Base-by-base conservation (phyloP, 139 green algal species). In the Diplosphaera chodatii region DNA sequence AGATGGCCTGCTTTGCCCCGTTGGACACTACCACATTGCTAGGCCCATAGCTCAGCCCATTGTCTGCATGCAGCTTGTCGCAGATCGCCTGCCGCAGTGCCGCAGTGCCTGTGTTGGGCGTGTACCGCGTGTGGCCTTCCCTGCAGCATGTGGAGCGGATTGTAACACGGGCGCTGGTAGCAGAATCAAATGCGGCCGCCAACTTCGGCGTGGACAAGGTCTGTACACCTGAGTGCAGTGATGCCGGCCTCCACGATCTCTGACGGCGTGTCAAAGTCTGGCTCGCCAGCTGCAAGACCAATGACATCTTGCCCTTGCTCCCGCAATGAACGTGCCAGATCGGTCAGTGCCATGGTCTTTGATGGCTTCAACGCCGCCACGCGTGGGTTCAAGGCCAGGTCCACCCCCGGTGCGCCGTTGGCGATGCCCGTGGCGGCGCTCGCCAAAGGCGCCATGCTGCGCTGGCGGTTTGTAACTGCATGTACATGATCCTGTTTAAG, bases 1-100 rank as follows among this genome's bases (percentile, higher is more conserved):
- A 95, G 70, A 97, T 90, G 64, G 86, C 82, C 80, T 98, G 94
- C 84, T 98, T 98, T 69, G 94, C 94, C 31, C 94, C 95, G 78
- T 98, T 98, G 75, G 68, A 91, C 30, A 99, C 81, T 20, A 98
- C 86, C 13, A 99, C 86, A 72, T 97, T 88, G 13, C 91, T 69
- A 0, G 88, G 74, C 0, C 2, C n/a, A 73, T 98, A 97, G 18
- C 72, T 40, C 37, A 99, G 73, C 2, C 88, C 88, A 74, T 99
- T 98, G 68, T 98, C 95, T 0, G 71, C 66, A 65, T 84, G 74
- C 8, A 98, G 88, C 85, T 98, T 98, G 29, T 87, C 70, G 41
- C 73, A 87, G 29, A 99, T 95, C 31, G 91, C 91, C 56, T 83
- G 75, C 13, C 92, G 78, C 34, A 99, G 87, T 13, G 80, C 77